Evolutionary conservation across 257 asterid genomes (phyloP), one percentile per base, ranked within the genome.

Genomic region (Nicotiana attenuata): DNA sequence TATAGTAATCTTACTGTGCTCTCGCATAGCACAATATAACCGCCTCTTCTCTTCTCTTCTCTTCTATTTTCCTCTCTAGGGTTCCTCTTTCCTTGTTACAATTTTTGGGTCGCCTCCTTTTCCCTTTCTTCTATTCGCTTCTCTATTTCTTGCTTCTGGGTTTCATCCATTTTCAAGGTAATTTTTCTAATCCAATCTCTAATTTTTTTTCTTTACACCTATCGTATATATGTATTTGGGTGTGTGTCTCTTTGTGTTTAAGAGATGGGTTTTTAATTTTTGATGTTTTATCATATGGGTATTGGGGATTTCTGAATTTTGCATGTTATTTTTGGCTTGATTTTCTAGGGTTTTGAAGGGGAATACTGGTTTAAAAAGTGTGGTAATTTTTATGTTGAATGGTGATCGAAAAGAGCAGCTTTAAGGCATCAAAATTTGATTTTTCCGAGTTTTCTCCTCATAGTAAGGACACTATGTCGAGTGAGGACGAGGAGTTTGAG

Each of bases 371-470:
- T 41, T 1, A 41, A 41, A 41, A 41, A 3, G 75, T 17, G 68
- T 80, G 83, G 65, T 76, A 68, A 83, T 83, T 83, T 80, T 85
- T 81, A 88, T 90, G 88, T 87, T 88, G 91, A 89, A 96, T 96
- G 99, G 97, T 96, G 93, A 92, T 96, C 90, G 99, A 94, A 81
- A 93, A 92, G 93, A 92, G 90, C 87, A 88, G 92, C 86, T 91
- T 89, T 81, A 93, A 92, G 90, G 90, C 78, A 41, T 41, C 50
- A 41, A 41, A 41, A 80, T 87, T 93, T 81, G 93, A 92, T 85
- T 41, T 41, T 9, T 83, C 91, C 29, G 98, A 92, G 88, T 84
- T 91, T 83, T 94, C 94, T 16, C 89, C 97, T 3, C 91, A 84
- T 71, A 89, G 91, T 82, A 90, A 84, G 93, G 97, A 90, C 66